These are phyloP conservation scores for Fusarium sp. DNA, from an alignment of 2,329 filamentous ascomycete species.

Conservation along the genomic window DNA sequence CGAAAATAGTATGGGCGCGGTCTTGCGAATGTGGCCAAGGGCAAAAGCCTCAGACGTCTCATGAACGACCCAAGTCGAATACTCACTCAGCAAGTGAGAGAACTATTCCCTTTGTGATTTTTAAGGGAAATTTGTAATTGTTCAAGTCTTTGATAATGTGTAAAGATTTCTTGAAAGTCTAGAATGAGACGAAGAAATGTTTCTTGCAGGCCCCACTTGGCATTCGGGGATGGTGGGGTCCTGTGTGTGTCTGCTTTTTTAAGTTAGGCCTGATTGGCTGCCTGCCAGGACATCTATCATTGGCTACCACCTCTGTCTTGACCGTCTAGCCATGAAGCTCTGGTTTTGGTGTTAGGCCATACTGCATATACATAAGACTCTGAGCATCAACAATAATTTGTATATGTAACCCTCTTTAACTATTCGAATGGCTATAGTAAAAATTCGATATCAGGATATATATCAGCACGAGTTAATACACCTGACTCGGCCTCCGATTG, in stretches of 20 bases:
- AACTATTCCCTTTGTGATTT: neutral
- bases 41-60: constrained; percentile 40
- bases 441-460: neutral
- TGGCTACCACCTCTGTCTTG: neutral
- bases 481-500: neutral
- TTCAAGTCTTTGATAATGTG: constrained; percentile 13
- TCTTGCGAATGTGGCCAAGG: constrained; percentile 29
- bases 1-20: constrained; percentile 34
- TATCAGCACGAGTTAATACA: neutral
- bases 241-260: constrained; percentile 35
- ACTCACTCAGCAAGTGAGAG: neutral
- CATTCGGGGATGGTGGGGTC: constrained; percentile 29
- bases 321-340: no score
- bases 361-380: no score
- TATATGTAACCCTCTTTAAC: no score
- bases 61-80: constrained; percentile 10
- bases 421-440: neutral
- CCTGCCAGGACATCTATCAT: neutral
- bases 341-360: no score
- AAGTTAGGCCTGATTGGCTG: constrained; percentile 31
- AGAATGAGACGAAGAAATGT: constrained; percentile 44
- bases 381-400: no score
- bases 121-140: neutral
- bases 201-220: constrained; percentile 43
- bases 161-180: constrained; percentile 18